Base-by-base conservation (phyloP, 176 grass and related monocot species). In the Musa schizocarpa region DNA sequence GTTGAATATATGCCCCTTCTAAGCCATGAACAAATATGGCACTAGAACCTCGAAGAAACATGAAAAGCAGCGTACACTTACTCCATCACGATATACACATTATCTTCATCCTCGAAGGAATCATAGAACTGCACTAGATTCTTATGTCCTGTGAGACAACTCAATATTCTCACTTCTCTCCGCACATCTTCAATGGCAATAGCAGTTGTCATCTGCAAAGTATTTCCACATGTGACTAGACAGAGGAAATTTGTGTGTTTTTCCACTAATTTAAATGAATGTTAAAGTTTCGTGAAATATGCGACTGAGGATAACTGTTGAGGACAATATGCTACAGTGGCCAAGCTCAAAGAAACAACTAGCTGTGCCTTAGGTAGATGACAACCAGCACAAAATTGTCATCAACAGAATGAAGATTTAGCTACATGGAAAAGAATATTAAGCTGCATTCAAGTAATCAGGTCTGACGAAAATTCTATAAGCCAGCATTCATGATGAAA, bases 21-120 rank as follows among this genome's bases (percentile, higher is more conserved):
- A n/a, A 20, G 54, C 13, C 13, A 19, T 17, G 6, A 17, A 62
- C 57, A 43, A 43, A 43, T 62, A 14, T 17, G 57, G 13, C 57
- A 62, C 4, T 19, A 62, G 13, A 6, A 17, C 14, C 17, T n/a
- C 1, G 21, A 62, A 62, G 57, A 1, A 17, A 62, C 5, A 62
- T 19, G 20, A 21, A 19, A 14, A 62, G 57, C 57, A 62, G 7
- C 4, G 2, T 34, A 63, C 65, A 88, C 89, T 92, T 96, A 96
- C 93, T 96, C 93, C 93, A 96, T 96, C 70, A 96, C 87, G 86
- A 92, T 86, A 81, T 96, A 96, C 69, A 96, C 93, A 56, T 96
- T 96, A 80, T 96, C 93, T 82, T 96, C 93, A 59, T 96, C 93
- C 80, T 96, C 93, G 24, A 87, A 92, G 67, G 87, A 87, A 74